Conservation (phyloP, 306 rosid species). For the Begonia fuchsioides region DNA sequence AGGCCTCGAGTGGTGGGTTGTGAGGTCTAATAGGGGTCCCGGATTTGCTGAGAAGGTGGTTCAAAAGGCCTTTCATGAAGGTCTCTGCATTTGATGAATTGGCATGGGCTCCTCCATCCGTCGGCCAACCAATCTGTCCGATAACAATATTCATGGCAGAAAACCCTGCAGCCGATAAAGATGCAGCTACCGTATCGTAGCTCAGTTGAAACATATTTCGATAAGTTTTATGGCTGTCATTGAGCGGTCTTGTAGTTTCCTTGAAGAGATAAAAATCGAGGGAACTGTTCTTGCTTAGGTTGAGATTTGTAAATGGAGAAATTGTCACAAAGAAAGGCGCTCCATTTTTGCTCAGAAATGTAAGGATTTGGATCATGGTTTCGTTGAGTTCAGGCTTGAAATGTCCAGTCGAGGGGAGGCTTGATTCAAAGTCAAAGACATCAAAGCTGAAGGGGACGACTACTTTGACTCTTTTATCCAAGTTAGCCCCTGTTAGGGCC, state of each 20-base stretch:
- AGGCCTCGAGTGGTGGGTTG: slow-evolving; percentile 45
- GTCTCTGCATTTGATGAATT: slow-evolving; percentile 47
- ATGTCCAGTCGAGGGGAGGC: slow-evolving; percentile 46
- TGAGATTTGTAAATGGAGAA: slow-evolving; percentile 47
- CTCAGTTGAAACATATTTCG: slow-evolving; percentile 65
- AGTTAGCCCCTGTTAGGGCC: slow-evolving; percentile 47
- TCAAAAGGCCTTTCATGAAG: slow-evolving; percentile 63
- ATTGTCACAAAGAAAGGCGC: slow-evolving; percentile 73
- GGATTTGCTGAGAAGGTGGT: slow-evolving; percentile 38
- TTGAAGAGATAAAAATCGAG: slow-evolving; percentile 61
- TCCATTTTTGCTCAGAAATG: slow-evolving; percentile 51
- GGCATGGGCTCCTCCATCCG: slow-evolving; percentile 74
- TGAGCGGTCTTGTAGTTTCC: slow-evolving; percentile 45
- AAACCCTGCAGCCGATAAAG: slow-evolving; percentile 48
- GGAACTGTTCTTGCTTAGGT: slow-evolving; percentile 56
- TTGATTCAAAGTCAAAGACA: slow-evolving; percentile 43
- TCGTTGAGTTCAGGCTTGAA: slow-evolving; percentile 63
- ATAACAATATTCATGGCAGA: slow-evolving; percentile 49
- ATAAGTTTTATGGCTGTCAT: slow-evolving; percentile 45
- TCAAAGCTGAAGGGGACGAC: slow-evolving; percentile 92
- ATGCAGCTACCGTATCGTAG: slow-evolving; percentile 50
- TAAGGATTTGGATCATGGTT: slow-evolving; percentile 72
- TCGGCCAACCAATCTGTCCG: slow-evolving; percentile 93
- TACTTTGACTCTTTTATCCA: slow-evolving; percentile 60
- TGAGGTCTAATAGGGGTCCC: slow-evolving; percentile 68